Evolutionary conservation across 1,284 basidiomycete species (phyloP), one percentile per base, ranked within the genome.

Genomic region (Austropuccinia psidii): DNA sequence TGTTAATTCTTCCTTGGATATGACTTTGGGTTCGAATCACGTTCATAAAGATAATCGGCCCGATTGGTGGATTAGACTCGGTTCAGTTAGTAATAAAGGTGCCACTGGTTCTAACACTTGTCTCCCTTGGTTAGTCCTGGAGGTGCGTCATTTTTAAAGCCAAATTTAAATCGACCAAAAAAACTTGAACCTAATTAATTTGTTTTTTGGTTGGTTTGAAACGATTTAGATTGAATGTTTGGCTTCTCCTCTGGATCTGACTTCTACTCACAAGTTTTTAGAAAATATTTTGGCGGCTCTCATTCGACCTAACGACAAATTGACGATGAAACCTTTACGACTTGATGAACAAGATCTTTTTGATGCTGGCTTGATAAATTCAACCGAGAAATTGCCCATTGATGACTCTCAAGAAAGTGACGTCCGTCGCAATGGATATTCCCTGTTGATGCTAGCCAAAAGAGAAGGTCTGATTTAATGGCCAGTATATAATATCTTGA

Each of bases 381-480:
- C 58, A 29, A 7, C 37, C 8, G 41, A 49, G 31, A 11, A 29
- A 37, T 17, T 15, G 27, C 8, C n/a, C 7, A 35, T 17, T 41
- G 2, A n/a, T n/a, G 21, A 24, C 5, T 24, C 49, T 39, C 39
- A 24, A 27, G 13, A 70, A 43, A 54, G 43, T 39, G 29, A 8
- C 35, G 9, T 13, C 29, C 21, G 35, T 70, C 52, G 45, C 47
- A 60, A 58, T 35, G 55, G 67, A 0, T 70, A 70, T 70, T 70
- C 37, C 7, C 58, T 70, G 54, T 39, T 70, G 4, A 70, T 70
- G 67, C 57, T 70, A 39, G 67, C 67, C 24, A 70, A 70, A 49
- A 24, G 57, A 58, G 67, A 70, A 47, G 57, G 67, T 39, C 21
- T 70, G 45, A 70, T 70, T 33, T 70, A 33, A 68, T 45, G 11